These are phyloP conservation scores for Lyophyllum shimeji DNA, from an alignment of 768 basidiomycete species.

Conservation along the genomic window DNA sequence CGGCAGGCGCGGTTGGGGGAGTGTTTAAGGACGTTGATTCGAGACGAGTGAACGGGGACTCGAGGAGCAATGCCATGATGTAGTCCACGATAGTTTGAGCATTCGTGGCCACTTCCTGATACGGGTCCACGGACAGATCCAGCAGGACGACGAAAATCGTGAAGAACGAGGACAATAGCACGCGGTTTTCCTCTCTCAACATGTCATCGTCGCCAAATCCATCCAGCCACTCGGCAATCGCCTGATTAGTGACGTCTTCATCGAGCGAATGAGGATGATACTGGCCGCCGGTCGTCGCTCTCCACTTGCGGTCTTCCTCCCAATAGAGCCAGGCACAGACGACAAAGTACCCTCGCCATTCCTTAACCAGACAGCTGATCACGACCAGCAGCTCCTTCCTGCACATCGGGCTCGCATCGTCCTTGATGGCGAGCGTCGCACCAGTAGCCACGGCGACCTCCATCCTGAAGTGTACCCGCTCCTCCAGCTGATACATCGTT, in stretches of 20 bases:
- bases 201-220: constrained; percentile 64
- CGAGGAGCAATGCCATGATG: constrained; percentile 83
- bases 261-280: constrained; percentile 40
- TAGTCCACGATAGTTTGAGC: constrained; percentile 93
- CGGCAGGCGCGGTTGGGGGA: constrained; percentile 44
- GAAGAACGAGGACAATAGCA: constrained; percentile 89
- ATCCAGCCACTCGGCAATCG: constrained; percentile 79
- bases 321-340: constrained; percentile 96
- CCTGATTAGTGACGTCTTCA: constrained; percentile 73
- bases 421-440: constrained; percentile 83
- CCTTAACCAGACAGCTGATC: constrained; percentile 90
- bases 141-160: constrained; percentile 87
- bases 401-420: constrained; percentile 96
- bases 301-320: constrained; percentile 83
- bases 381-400: constrained; percentile 91
- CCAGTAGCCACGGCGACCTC: constrained; percentile 92
- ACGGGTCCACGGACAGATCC: constrained; percentile 91
- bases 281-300: constrained; percentile 35
- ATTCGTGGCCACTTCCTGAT: constrained; percentile 87
- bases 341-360: constrained; percentile 96
- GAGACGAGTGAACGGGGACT: constrained; percentile 82
- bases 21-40: constrained; percentile 62
- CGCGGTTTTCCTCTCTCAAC: constrained; percentile 74
- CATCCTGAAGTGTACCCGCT: constrained; percentile 80
- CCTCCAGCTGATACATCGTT: constrained; percentile 72